Conservation (phyloP, 192 early-diverging fungal species). For the Gonapodya sp. region DNA sequence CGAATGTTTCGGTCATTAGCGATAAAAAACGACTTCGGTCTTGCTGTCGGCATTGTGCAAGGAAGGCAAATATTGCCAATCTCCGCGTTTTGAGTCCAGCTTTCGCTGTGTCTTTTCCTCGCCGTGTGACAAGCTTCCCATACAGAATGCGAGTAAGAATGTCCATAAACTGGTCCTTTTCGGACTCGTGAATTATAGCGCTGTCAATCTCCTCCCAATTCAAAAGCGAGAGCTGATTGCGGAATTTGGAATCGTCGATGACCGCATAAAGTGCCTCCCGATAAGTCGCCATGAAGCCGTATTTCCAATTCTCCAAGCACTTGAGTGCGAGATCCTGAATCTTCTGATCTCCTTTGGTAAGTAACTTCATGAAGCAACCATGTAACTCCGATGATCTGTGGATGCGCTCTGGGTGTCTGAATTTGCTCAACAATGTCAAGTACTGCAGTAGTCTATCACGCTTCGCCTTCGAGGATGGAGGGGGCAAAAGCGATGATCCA, state of each 20-base stretch:
- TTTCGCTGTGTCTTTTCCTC: slow-evolving; percentile 64
- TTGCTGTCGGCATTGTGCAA: slow-evolving; percentile 49
- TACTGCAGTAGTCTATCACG: slow-evolving; percentile 31
- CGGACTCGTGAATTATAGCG: slow-evolving; percentile 45
- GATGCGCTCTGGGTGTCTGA: slow-evolving; percentile 48
- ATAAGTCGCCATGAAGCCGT: slow-evolving; percentile 54
- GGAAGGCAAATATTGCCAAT: slow-evolving; percentile 71
- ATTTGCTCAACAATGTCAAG: slow-evolving; percentile 54
- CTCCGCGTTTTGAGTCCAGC: slow-evolving; percentile 61
- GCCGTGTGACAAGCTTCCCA: slow-evolving; percentile 75
- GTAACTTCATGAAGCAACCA: slow-evolving; percentile 56
- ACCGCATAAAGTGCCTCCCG: slow-evolving; percentile 67
- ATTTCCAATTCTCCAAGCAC: slow-evolving; percentile 77
- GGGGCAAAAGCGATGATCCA: slow-evolving; percentile 16
- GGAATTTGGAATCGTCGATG: slow-evolving; percentile 76
- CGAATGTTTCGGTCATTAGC: slow-evolving; percentile 75
- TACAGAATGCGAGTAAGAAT: slow-evolving; percentile 75
- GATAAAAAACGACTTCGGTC: slow-evolving; percentile 68
- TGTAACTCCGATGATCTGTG: slow-evolving; percentile 43
- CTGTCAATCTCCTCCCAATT: slow-evolving; percentile 44
- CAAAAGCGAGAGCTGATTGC: slow-evolving; percentile 78
- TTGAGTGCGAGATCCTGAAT: slow-evolving; percentile 73
- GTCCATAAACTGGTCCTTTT: slow-evolving; percentile 61
- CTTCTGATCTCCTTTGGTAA: slow-evolving; percentile 69
- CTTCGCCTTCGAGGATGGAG: slow-evolving; percentile 13